Evolutionary conservation across 176 grass and related monocot genomes (phyloP).

Genomic region (Zea luxurians): DNA sequence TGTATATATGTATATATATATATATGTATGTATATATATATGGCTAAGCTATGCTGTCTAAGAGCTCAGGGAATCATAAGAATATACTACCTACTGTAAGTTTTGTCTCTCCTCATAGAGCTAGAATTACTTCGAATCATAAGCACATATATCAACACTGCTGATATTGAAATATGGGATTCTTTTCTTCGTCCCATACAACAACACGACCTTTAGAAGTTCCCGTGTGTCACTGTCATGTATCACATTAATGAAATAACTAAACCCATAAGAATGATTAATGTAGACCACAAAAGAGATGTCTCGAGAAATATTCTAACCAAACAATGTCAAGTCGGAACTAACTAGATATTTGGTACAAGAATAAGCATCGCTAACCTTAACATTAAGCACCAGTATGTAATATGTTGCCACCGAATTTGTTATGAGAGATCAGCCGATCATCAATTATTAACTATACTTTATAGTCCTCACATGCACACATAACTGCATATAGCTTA

Average conservation of each 20-base stretch:
- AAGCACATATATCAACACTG: not conserved
- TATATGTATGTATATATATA: not conserved
- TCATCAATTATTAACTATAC: not conserved
- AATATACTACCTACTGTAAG: not conserved
- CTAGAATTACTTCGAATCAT: not conserved
- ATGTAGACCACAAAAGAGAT: not conserved
- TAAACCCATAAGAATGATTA: not conserved
- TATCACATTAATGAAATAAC: constrained; percentile 1
- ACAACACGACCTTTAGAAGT: not conserved
- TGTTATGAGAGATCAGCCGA: not conserved
- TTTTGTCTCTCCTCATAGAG: not conserved
- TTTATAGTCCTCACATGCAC: not conserved
- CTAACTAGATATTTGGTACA: not conserved
- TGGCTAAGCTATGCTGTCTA: not conserved
- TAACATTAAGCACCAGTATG: not conserved
- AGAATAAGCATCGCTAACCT: not conserved
- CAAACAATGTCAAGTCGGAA: not conserved
- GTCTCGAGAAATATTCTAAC: not conserved
- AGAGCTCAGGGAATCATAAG: not conserved
- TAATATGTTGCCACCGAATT: not conserved
- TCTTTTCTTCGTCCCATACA: not conserved
- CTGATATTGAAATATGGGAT: not conserved
- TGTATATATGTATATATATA: no score
- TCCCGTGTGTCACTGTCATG: not conserved
- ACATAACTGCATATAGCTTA: not conserved